Evolutionary conservation across 192 early-diverging fungal species (phyloP).

Genomic region (Thoreauomyces humboldtii): DNA sequence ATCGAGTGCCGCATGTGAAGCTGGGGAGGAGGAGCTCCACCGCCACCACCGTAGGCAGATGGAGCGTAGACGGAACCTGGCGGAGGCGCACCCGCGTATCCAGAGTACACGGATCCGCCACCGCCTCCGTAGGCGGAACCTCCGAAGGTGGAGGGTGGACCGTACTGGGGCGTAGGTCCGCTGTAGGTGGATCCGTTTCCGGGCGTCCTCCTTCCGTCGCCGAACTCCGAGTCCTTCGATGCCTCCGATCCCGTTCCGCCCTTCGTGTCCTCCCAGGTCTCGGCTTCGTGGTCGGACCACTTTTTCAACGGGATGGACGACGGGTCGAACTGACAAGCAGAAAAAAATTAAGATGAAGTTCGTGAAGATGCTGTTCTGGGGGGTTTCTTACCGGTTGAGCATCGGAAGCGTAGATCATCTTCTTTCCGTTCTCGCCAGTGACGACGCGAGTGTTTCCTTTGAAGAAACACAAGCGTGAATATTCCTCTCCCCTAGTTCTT

Average conservation of each 20-base stretch:
- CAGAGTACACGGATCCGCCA: conserved; percentile 4
- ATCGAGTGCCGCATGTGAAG: conserved; percentile 6
- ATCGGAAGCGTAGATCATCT: conserved; percentile 47
- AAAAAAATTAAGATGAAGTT: not conserved
- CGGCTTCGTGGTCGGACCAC: conserved; percentile 72
- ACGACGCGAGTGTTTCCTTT: conserved; percentile 92
- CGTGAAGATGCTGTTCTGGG: not conserved
- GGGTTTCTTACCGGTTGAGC: conserved; percentile 64
- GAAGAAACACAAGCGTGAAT: too few species aligned
- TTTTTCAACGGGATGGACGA: conserved; percentile 79
- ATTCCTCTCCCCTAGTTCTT: too few species aligned
- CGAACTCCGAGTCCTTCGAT: conserved; percentile 32
- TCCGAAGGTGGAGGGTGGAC: conserved; percentile 29
- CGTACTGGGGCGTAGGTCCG: not conserved
- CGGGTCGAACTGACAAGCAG: conserved; percentile 67
- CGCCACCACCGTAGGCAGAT: conserved; percentile 24
- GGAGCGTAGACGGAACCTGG: conserved; percentile 32
- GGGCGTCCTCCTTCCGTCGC: conserved; percentile 8
- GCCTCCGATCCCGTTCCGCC: conserved; percentile 28
- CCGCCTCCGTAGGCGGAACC: conserved; percentile 24
- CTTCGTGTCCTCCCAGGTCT: conserved; percentile 47
- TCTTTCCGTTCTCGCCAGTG: conserved; percentile 76
- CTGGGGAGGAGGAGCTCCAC: conserved; percentile 3
- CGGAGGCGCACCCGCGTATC: conserved; percentile 13
- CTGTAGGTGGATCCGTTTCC: not conserved